These are phyloP conservation scores for Crataegus laevigata DNA, from an alignment of 306 rosid genomes.

Conservation along the genomic window DNA sequence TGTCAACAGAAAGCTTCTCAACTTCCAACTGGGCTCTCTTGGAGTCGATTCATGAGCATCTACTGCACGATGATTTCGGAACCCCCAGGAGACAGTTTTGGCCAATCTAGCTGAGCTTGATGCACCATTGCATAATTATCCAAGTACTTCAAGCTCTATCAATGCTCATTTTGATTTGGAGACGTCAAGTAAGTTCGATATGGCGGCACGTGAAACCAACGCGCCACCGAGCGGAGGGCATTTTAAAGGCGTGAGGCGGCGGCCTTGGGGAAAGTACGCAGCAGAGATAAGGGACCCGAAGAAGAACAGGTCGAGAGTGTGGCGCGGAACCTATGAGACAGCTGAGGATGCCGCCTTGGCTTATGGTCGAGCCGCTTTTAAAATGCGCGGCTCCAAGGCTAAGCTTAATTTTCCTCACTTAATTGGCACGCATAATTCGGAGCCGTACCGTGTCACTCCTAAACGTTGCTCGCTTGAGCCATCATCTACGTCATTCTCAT, in stretches of 20 bases:
- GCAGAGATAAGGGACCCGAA: slow-evolving; percentile 37
- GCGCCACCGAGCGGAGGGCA: neutral
- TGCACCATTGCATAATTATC: neutral
- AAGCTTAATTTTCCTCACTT: slow-evolving; percentile 50
- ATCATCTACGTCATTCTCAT: neutral
- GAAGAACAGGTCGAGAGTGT: slow-evolving; percentile 35
- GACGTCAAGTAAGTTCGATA: neutral
- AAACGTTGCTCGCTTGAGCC: slow-evolving; percentile 15
- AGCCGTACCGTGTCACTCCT: neutral
- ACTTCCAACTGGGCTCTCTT: slow-evolving; percentile 12
- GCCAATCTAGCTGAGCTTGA: neutral
- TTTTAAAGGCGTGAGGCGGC: slow-evolving; percentile 40
- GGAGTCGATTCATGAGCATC: slow-evolving; percentile 17
- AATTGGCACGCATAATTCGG: slow-evolving; percentile 4
- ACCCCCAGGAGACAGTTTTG: neutral
- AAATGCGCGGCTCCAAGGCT: slow-evolving; percentile 46
- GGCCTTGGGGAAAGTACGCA: slow-evolving; percentile 55
- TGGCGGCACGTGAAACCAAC: neutral
- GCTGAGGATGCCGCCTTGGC: slow-evolving; percentile 47
- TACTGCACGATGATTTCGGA: slow-evolving; percentile 13
- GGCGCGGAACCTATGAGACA: slow-evolving; percentile 50
- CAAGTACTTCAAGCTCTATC: neutral
- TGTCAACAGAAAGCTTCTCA: neutral
- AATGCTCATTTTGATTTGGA: neutral
- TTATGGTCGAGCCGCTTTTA: slow-evolving; percentile 49